Percentiles rank a stretch among this genome's conserved stretches.
Evolutionary conservation across 148 eudicot species (phyloP).

Genomic region (Persicaria maculosa): DNA sequence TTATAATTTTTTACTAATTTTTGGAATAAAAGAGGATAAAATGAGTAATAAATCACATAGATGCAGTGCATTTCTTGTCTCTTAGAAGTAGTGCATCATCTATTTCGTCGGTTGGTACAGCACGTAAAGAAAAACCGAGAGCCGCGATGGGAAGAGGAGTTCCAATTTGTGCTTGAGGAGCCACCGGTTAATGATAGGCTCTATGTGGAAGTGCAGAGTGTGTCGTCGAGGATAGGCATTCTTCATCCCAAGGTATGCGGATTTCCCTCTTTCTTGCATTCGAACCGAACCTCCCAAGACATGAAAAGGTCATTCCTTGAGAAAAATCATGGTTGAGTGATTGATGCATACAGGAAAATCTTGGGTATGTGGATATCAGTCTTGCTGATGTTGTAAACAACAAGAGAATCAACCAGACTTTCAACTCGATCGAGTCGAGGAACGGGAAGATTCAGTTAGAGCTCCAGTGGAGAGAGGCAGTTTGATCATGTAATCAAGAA

Average conservation of each 20-base stretch:
- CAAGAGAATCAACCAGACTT: constrained; percentile 84
- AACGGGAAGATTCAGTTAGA: constrained; percentile 74
- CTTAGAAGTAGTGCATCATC: background rate
- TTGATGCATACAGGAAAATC: constrained; percentile 44
- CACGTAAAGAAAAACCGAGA: constrained; percentile 68
- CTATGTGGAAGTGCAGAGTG: constrained; percentile 61
- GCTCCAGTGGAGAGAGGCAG: constrained; percentile 64
- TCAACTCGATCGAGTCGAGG: constrained; percentile 78
- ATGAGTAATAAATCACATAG: background rate
- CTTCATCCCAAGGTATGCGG: constrained; percentile 63
- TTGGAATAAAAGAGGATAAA: too few species aligned
- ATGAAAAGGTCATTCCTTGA: background rate
- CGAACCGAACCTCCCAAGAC: constrained; percentile 35
- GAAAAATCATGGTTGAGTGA: background rate
- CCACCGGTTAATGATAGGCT: constrained; percentile 60
- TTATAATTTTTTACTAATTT: too few species aligned
- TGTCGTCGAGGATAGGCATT: constrained; percentile 48
- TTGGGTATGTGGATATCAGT: constrained; percentile 72
- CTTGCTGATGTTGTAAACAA: constrained; percentile 69
- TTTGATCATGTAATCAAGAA: background rate
- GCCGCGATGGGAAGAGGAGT: constrained; percentile 73
- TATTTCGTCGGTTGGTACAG: constrained; percentile 19
- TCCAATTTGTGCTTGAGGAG: constrained; percentile 53
- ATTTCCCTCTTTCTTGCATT: constrained; percentile 25
- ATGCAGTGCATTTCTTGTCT: background rate